Evolutionary conservation across 768 basidiomycete genomes (phyloP), one percentile per base, ranked within the genome.

Genomic region (Macrocybe gigantea): DNA sequence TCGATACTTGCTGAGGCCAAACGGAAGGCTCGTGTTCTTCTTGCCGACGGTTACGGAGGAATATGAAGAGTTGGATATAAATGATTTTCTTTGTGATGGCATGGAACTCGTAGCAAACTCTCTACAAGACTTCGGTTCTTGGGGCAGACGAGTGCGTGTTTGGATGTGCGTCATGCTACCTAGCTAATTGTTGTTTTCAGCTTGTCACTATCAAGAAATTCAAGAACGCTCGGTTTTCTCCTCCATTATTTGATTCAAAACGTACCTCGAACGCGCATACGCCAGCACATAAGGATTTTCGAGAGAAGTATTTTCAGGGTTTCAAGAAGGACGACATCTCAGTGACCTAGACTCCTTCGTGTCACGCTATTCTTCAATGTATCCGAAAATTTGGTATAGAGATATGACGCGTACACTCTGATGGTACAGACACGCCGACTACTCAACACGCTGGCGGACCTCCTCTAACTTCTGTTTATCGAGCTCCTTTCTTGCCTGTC

Each of bases 11-110:
- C 76, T 99, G 30, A 90, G 82, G 53, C 90, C 90, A 1, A 75
- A 74, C 15, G 96, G 96, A 9, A 72, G 96, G 36, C 77, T 99
- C 11, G 95, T 99, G 3, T 98, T 96, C 68, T 98, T 97, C 70
- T 74, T 98, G 14, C 92, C 92, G 0, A 94, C 92, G 0, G 88
- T 95, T 14, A 90, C 81, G 9, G 93, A 95, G 41, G 87, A 93
- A 37, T 98, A 94, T 59, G 79, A 86, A 51, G 88, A 89, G 54
- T 69, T 96, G 1, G 96, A 99, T 59, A 71, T 98, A 7, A 75
- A 86, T 31, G 66, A 73, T 1, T 78, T 91, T 64, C 73, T 92
- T 4, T 89, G 87, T 55, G 82, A 83, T 15, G 94, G 93, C 1
- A 93, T 98, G 88, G 82, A 82, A 55, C 66, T 98, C 13, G 73